Base-by-base conservation (phyloP, 1,284 basidiomycete genomes). In the Pseudozyma flocculosa region DNA sequence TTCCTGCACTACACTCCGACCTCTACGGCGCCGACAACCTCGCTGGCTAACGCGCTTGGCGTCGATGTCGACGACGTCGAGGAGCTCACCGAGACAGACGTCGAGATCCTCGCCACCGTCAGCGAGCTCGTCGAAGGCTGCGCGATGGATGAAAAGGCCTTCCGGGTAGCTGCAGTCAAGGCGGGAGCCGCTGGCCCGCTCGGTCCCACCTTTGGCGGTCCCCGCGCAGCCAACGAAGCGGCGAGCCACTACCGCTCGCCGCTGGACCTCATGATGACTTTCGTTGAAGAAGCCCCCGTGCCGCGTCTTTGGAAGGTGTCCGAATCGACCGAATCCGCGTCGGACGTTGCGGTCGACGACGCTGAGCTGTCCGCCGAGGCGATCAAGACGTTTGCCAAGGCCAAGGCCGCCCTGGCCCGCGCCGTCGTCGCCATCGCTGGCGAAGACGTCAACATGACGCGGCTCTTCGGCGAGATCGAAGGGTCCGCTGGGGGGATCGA, bases 351-450 rank as follows among this genome's bases (percentile, higher is more conserved):
- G 18, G 44, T 13, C 18, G 48, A 52, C 40, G 57, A 68, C 37
- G 47, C 43, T 15, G 49, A 61, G 29, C 50, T 56, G 17, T 53
- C 52, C 4, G 62, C 61, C 19, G 75, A 79, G 34, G 86, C 84
- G 78, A 83, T 86, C 69, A 89, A 89, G 72, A 82, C 83, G 0
- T 87, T 94, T 53, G 85, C 86, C 54, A 83, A 86, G 24, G 88
- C 88, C 78, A 96, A 94, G 80, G 88, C 86, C 0, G 87, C 87
- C 0, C 80, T 90, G 3, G 86, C 92, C 67, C 89, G 90, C 68
- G 85, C 87, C 1, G 83, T 95, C 17, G 90, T 96, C 14, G 89
- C 89, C 62, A 83, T 89, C 21, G 85, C 88, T 3, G 89, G 88
- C 24, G 88, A 92, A 71, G 87, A 90, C 65, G 85, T 83, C 65